Evolutionary conservation across 2,329 filamentous ascomycete species (phyloP), one percentile per base, ranked within the genome.

Genomic region (Colletotrichum liriopes): DNA sequence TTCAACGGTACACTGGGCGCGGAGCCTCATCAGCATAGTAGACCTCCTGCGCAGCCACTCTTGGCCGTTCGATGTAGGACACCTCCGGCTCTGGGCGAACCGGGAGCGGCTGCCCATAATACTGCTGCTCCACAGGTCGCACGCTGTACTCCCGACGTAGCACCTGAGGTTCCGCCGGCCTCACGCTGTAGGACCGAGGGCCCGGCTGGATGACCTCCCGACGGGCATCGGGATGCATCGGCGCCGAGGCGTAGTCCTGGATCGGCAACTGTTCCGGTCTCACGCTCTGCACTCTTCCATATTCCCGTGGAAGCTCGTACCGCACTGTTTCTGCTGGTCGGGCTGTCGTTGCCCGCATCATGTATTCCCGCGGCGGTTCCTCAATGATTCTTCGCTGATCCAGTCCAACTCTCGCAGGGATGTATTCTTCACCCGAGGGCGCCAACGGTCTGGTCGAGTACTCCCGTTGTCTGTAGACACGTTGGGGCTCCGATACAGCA

Each of bases 391-490:
- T 81, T 58, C 83, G 80, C 32, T 84, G 80, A 29, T 84, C 84
- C 9, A 80, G 76, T n/a, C 81, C 78, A 14, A 79, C 78, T 74
- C 87, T 83, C n/a, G 87, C 80, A 63, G 86, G 85, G 29, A 87
- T 78, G 74, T 87, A 89, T 12, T 88, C 87, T 65, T 82, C 81
- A 43, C 79, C 79, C 3, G 83, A 80, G 2, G 80, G 81, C 6
- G 77, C 79, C 71, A 85, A 81, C 14, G 86, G 88, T 47, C 86
- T 88, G 74, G 82, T 81, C 5, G 89, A 87, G 74, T 90, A 89
- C 74, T 92, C 91, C 66, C 89, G 84, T 74, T 88, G 86, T 20
- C 87, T 86, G 73, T 89, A 90, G 37, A 85, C 82, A 72, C 89
- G 86, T 73, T 88, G 86, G 41, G 83, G 81, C 62, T 89, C 87